Percentiles rank a stretch among this genome's conserved stretches.
Evolutionary conservation across 2,329 filamentous ascomycete genomes (phyloP).

Genomic region (Ambrosiella beaveri): DNA sequence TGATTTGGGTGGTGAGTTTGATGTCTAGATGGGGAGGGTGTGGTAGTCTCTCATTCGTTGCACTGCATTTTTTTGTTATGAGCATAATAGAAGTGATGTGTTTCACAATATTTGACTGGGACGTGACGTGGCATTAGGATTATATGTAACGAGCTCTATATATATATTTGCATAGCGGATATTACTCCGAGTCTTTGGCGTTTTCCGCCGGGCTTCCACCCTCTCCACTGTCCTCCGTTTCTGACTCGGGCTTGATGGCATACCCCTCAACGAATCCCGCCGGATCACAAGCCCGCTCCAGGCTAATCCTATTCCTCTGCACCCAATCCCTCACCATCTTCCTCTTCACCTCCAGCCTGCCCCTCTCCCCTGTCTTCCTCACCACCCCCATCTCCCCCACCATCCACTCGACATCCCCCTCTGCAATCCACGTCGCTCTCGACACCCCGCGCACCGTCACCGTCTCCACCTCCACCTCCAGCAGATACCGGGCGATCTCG

Average conservation of each 20-base stretch:
- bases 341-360: neutral
- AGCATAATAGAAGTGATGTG: conserved; percentile 7
- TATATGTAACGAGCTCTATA: neutral
- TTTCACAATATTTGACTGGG: conserved; percentile 1
- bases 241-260: conserved; percentile 28
- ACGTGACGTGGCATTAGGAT: neutral
- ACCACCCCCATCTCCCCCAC: conserved; percentile 55
- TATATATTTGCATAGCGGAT: neutral
- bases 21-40: conserved; percentile 47
- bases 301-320: conserved; percentile 38
- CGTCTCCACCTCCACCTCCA: neutral
- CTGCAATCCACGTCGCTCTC: conserved; percentile 62
- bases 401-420: conserved; percentile 65
- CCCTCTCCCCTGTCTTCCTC: conserved; percentile 17
- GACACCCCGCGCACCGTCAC: conserved; percentile 25
- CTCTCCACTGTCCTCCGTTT: neutral
- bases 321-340: conserved; percentile 35
- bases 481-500: conserved; percentile 57
- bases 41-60: conserved; percentile 2
- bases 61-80: neutral
- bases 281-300: conserved; percentile 52
- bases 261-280: conserved; percentile 58
- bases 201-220: neutral
- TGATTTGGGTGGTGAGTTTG: conserved; percentile 88
- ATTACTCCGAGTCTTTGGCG: neutral